Percentiles rank a stretch among this genome's conserved stretches.
Evolutionary conservation across 441 rosid genomes (phyloP).

Genomic region (Aleurites moluccanus): DNA sequence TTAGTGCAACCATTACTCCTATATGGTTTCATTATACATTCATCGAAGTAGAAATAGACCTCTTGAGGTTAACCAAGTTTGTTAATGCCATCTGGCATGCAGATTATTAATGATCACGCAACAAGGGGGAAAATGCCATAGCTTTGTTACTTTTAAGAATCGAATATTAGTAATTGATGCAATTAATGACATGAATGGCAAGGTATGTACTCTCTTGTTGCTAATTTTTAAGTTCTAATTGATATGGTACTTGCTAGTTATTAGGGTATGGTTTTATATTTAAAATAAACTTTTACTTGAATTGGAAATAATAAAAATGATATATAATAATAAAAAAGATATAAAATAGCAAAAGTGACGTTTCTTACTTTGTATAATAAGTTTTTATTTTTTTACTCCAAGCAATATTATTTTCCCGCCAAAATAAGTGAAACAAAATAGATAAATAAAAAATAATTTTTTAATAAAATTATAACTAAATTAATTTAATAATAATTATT

Average conservation of each 20-base stretch:
- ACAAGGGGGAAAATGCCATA: conserved; percentile 82
- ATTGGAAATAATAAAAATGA: too few species aligned
- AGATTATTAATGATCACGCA: conserved; percentile 71
- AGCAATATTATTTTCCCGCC: too few species aligned
- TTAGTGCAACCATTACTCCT: not conserved
- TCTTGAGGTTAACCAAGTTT: conserved; percentile 2
- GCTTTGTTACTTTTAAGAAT: conserved; percentile 75
- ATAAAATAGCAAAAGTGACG: too few species aligned
- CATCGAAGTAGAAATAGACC: not conserved
- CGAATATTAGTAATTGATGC: conserved; percentile 81
- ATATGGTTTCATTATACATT: not conserved
- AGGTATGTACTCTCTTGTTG: conserved; percentile 47
- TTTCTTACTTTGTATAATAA: too few species aligned
- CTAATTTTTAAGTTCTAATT: not conserved
- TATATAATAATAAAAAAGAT: too few species aligned
- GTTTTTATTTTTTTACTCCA: too few species aligned
- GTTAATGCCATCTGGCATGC: conserved; percentile 24
- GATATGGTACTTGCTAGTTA: not conserved
- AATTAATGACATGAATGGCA: conserved; percentile 77
- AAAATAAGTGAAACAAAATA: too few species aligned
- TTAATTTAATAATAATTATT: too few species aligned
- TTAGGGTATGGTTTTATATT: conserved; percentile 1
- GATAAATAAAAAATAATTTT: too few species aligned
- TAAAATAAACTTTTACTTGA: too few species aligned
- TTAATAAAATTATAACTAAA: too few species aligned